These are phyloP conservation scores for Colletotrichum sp. DNA, from an alignment of 2,329 filamentous ascomycete species.

Conservation along the genomic window DNA sequence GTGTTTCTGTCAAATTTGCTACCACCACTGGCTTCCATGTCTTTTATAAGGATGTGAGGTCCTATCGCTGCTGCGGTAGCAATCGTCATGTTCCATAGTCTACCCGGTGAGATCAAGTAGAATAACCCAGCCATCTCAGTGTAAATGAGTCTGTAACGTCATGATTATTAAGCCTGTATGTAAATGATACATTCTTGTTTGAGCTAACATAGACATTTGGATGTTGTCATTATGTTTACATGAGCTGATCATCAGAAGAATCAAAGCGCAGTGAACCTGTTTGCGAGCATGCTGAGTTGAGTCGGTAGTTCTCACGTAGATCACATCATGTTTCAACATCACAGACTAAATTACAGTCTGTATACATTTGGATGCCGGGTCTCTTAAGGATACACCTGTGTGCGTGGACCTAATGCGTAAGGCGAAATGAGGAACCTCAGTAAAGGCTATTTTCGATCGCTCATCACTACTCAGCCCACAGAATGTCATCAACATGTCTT, in stretches of 20 bases:
- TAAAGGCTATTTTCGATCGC: neutral
- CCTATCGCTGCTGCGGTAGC: no score
- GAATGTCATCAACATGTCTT: neutral
- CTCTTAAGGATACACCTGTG: neutral
- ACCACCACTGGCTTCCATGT: no score
- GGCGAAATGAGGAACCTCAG: neutral
- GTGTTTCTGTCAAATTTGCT: no score
- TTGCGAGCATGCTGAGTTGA: no score
- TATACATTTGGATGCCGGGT: rapidly evolving
- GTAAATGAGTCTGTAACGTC: no score
- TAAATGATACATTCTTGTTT: no score
- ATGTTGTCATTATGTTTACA: neutral
- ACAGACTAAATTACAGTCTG: neutral
- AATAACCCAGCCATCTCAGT: no score
- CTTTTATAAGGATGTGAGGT: no score
- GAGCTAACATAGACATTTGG: neutral
- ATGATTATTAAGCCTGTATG: rapidly evolving
- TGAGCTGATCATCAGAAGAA: neutral
- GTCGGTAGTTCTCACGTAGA: neutral
- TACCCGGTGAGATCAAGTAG: no score
- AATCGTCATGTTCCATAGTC: no score
- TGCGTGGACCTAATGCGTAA: neutral
- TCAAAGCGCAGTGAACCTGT: neutral
- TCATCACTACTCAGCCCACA: neutral
- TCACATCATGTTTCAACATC: neutral